phyloP scores from a whole-genome alignment of 805 yeast species.

The Sugiyamaella mastotermitis region DNA sequence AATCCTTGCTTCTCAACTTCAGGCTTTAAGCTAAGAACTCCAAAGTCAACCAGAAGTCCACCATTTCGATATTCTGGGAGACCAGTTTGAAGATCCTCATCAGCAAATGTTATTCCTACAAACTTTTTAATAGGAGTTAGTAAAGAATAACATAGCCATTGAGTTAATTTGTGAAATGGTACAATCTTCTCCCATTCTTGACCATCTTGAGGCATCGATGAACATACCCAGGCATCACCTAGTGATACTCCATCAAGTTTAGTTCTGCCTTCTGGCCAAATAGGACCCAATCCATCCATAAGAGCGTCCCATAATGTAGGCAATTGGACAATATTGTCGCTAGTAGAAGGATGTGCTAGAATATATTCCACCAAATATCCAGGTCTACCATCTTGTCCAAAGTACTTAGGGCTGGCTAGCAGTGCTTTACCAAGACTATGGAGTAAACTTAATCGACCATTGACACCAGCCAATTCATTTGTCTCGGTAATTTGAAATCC shows the following conservation, averaged over 20 bases:
- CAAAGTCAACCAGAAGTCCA: slow-evolving; percentile 54
- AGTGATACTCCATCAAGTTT: slow-evolving; percentile 44
- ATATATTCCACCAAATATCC: slow-evolving; percentile 50
- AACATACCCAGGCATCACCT: slow-evolving; percentile 56
- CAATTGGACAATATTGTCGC: slow-evolving; percentile 32
- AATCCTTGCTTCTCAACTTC: slow-evolving; percentile 22
- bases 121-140: slow-evolving; percentile 43
- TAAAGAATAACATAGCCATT: slow-evolving; percentile 61
- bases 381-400: slow-evolving; percentile 44
- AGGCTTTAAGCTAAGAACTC: slow-evolving; percentile 43
- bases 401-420: slow-evolving; percentile 33
- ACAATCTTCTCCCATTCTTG: slow-evolving; percentile 40
- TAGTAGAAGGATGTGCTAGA: slow-evolving; percentile 21
- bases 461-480: slow-evolving; percentile 49
- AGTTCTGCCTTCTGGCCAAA: slow-evolving; percentile 60
- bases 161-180: slow-evolving; percentile 61
- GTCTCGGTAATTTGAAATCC: slow-evolving; percentile 44
- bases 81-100: slow-evolving; percentile 45
- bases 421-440: slow-evolving; percentile 45
- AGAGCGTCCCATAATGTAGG: slow-evolving; percentile 47
- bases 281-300: slow-evolving; percentile 49
- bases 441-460: slow-evolving; percentile 46
- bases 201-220: slow-evolving; percentile 22
- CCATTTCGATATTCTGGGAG: slow-evolving; percentile 62
- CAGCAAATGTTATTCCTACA: slow-evolving; percentile 38